Percentiles rank a stretch among this genome's conserved stretches.
These are phyloP conservation scores for Ciborinia camelliae DNA, from an alignment of 2,329 filamentous ascomycete genomes.

Conservation along the genomic window DNA sequence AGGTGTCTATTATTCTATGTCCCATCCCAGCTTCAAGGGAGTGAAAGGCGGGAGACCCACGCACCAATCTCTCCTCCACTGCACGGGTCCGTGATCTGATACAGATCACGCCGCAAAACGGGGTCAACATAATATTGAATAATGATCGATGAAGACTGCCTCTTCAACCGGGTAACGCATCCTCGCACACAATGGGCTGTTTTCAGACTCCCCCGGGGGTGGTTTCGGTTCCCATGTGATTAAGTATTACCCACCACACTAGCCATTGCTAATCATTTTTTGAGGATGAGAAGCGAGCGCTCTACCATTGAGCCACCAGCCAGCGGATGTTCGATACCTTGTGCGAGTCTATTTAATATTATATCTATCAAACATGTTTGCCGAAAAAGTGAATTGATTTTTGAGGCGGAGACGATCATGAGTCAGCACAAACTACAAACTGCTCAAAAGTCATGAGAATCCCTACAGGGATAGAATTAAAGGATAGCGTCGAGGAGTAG, in stretches of 20 bases:
- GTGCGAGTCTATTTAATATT: neutral
- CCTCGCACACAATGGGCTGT: neutral
- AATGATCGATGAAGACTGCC: constrained; percentile 12
- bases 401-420: neutral
- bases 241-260: constrained; percentile 1
- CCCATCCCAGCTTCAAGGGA: neutral
- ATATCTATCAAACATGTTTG: neutral
- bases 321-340: neutral
- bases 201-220: constrained; percentile 5
- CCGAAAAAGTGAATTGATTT: constrained; percentile 3
- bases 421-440: accelerated
- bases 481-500: neutral
- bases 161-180: constrained; percentile 7
- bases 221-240: constrained; percentile 6
- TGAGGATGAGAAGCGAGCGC: neutral
- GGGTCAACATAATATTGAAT: neutral
- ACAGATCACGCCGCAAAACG: neutral
- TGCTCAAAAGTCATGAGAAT: neutral
- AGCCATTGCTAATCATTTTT: constrained; percentile 1
- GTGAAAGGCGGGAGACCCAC: neutral
- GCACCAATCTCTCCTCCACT: neutral
- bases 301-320: constrained; percentile 10
- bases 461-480: too few species aligned
- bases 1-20: constrained; percentile 1
- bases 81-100: neutral